A percentile compares a stretch with the other conserved stretches of the same genome.
Evolutionary conservation across 1,284 basidiomycete species (phyloP).

Genomic region (Coniferiporia sulphurascens): DNA sequence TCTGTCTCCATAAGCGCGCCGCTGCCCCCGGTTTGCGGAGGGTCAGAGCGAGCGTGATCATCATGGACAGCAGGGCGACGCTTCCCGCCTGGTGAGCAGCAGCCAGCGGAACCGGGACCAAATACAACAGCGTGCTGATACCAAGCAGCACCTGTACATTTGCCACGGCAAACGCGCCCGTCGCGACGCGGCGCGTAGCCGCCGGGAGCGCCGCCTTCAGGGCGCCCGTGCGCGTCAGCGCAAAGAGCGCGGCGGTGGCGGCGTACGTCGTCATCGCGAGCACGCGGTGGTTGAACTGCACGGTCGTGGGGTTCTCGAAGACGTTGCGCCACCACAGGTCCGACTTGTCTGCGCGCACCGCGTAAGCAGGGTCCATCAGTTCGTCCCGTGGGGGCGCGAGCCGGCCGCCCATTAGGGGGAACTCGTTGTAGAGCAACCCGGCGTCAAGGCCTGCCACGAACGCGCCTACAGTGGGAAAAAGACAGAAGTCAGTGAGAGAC

Average conservation of each 20-base stretch:
- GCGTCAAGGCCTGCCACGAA: conserved; percentile 98
- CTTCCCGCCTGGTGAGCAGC: conserved; percentile 95
- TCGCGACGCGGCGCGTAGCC: conserved; percentile 54
- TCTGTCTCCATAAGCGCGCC: conserved; percentile 55
- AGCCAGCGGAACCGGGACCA: conserved; percentile 91
- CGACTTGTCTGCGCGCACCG: conserved; percentile 58
- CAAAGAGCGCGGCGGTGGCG: conserved; percentile 62
- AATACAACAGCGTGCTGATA: conserved; percentile 87
- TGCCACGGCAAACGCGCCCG: conserved; percentile 75
- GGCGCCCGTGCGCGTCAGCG: conserved; percentile 43
- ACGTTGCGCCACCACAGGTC: conserved; percentile 92
- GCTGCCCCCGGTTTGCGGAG: conserved; percentile 69
- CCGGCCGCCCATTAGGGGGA: conserved; percentile 92
- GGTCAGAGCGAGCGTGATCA: conserved; percentile 73
- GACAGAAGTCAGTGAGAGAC: conserved; percentile 10
- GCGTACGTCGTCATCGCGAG: conserved; percentile 86
- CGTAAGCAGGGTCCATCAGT: conserved; percentile 76
- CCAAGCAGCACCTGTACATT: conserved; percentile 88
- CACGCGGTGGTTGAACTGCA: conserved; percentile 94
- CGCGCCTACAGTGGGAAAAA: conserved; percentile 56
- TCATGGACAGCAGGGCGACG: conserved; percentile 81
- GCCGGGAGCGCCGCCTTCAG: conserved; percentile 65
- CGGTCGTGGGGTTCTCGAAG: conserved; percentile 96
- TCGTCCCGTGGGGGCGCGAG: conserved; percentile 82
- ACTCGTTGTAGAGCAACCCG: conserved; percentile 95